A percentile compares a stretch with the other conserved stretches of the same genome.
phyloP scores from a whole-genome alignment of 805 yeast genomes.

The Pichia thaimueangensis region DNA sequence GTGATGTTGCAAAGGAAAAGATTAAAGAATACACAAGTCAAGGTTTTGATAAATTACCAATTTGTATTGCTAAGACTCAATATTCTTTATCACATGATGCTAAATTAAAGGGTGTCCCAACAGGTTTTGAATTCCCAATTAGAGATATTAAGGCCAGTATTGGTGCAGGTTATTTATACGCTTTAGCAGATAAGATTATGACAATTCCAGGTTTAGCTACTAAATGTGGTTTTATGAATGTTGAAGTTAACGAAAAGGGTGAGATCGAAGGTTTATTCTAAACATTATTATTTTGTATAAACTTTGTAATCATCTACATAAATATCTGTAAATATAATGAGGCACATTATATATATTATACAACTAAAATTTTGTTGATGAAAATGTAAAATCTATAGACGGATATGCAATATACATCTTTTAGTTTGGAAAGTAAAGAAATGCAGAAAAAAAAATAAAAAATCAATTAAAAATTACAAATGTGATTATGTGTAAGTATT shows the following conservation, averaged over 20 bases:
- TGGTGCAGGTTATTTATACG: conserved; percentile 96
- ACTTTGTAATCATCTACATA: too few relatives aligned
- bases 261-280: conserved; percentile 90
- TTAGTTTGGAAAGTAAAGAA: too few relatives aligned
- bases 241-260: conserved; percentile 85
- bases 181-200: conserved; percentile 93
- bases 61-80: conserved; percentile 97
- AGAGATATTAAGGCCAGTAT: conserved; percentile 90
- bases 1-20: conserved; percentile 74
- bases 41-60: conserved; percentile 87
- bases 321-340: too few relatives aligned
- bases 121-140: conserved; percentile 89
- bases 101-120: conserved; percentile 87
- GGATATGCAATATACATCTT: too few relatives aligned
- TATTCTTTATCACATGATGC: conserved; percentile 95
- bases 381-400: too few relatives aligned
- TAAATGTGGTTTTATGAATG: conserved; percentile 94
- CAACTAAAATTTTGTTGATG: too few relatives aligned
- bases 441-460: too few relatives aligned
- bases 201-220: conserved; percentile 97
- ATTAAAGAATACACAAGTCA: conserved; percentile 76
- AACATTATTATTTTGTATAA: too few relatives aligned
- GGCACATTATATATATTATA: too few relatives aligned
- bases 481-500: not conserved
- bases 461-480: too few relatives aligned